Evolutionary conservation across 306 rosid genomes (phyloP).

Genomic region (Sphenostylis stenocarpa): DNA sequence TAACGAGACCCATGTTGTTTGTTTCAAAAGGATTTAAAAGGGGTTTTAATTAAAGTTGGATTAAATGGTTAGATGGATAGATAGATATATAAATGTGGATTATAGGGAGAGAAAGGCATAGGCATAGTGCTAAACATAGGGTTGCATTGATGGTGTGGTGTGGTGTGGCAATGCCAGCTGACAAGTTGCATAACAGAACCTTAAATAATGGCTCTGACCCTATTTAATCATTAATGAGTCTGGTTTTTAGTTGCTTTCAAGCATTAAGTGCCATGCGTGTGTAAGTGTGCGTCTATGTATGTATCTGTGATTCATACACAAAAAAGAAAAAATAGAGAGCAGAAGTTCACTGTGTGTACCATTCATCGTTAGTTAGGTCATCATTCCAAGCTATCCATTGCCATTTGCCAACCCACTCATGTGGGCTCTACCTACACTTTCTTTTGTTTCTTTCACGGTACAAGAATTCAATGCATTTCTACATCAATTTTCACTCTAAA

Average conservation of each 20-base stretch:
- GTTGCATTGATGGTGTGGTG: slow-evolving; percentile 52
- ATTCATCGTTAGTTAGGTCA: slow-evolving; percentile 49
- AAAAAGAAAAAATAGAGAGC: neutral
- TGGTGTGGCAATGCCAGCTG: slow-evolving; percentile 41
- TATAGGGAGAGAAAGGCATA: neutral
- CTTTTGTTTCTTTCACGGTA: slow-evolving; percentile 22
- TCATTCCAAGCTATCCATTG: slow-evolving; percentile 44
- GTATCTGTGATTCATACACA: neutral
- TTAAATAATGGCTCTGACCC: slow-evolving; percentile 35
- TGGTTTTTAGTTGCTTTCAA: slow-evolving; percentile 52
- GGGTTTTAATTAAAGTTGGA: neutral
- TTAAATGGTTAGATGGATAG: neutral
- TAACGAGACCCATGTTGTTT: no score
- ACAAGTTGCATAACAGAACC: slow-evolving; percentile 44
- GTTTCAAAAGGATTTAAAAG: neutral
- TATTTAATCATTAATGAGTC: slow-evolving; percentile 45
- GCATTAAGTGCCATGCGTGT: slow-evolving; percentile 35
- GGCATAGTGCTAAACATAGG: slow-evolving; percentile 27
- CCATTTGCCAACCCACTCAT: slow-evolving; percentile 38
- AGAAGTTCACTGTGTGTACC: slow-evolving; percentile 13
- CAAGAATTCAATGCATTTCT: slow-evolving; percentile 31
- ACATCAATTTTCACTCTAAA: neutral
- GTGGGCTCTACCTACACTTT: slow-evolving; percentile 46
- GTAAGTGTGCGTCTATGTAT: slow-evolving; percentile 4
- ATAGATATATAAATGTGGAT: neutral